Conservation (phyloP, 192 early-diverging fungal genomes). For the Chytriomyces sp. region DNA sequence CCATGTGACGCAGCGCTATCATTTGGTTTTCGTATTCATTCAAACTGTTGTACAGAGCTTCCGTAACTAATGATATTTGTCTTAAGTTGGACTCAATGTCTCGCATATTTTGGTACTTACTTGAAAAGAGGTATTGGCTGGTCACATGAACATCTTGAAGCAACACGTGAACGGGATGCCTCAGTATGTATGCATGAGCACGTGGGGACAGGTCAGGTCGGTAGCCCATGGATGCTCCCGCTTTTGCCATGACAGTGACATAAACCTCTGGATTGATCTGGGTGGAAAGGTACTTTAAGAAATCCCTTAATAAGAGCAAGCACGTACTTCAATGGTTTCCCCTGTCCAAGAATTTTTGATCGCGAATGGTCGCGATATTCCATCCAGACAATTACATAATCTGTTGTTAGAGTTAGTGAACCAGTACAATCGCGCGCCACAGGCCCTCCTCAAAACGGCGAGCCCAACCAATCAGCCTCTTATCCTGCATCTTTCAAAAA, state of each 20-base stretch:
- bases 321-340: constrained; percentile 9
- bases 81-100: neutral
- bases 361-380: constrained; percentile 46
- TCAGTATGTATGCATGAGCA: constrained; percentile 30
- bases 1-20: constrained; percentile 33
- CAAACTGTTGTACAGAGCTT: constrained; percentile 46
- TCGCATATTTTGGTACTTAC: neutral
- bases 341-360: constrained; percentile 36
- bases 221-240: constrained; percentile 39
- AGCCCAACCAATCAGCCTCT: neutral
- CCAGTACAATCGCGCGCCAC: too few species aligned
- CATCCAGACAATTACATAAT: constrained; percentile 56
- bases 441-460: constrained; percentile 17
- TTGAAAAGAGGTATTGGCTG: neutral
- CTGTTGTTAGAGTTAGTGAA: too few species aligned
- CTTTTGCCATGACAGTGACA: constrained; percentile 51
- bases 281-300: neutral
- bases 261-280: constrained; percentile 46
- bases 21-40: constrained; percentile 52
- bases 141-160: constrained; percentile 52
- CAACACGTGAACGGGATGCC: constrained; percentile 42
- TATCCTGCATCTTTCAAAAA: neutral
- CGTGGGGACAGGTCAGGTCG: constrained; percentile 30
- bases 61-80: too few species aligned
- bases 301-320: neutral